A percentile compares a stretch with the other conserved stretches of the same genome.
Evolutionary conservation across 495 filamentous ascomycete species (phyloP).

Genomic region (Penicillium cosmopolitanum): DNA sequence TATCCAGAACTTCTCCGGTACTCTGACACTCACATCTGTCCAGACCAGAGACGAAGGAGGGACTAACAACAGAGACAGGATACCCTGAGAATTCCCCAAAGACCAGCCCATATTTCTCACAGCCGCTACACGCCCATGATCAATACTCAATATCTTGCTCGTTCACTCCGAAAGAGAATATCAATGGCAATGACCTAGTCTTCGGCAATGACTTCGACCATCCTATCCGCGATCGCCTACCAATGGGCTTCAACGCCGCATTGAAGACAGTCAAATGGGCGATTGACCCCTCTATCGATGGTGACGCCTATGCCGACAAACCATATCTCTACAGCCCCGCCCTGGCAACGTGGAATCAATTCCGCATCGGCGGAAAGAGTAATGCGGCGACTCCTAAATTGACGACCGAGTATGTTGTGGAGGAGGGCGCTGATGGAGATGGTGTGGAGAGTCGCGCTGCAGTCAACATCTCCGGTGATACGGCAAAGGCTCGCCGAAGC

Average conservation of each 20-base stretch:
- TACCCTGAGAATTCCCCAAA: slow-evolving; percentile 60
- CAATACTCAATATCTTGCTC: slow-evolving; percentile 80
- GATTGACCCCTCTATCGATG: slow-evolving; percentile 85
- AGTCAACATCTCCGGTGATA: slow-evolving; percentile 53
- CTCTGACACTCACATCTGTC: background rate
- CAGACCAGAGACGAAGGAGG: slow-evolving; percentile 5
- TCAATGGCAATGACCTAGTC: slow-evolving; percentile 73
- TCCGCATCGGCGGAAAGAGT: slow-evolving; percentile 64
- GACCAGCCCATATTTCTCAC: slow-evolving; percentile 74
- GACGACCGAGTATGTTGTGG: slow-evolving; percentile 51
- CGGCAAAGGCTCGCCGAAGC: slow-evolving; percentile 60
- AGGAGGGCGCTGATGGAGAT: slow-evolving; percentile 70
- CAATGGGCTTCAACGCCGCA: slow-evolving; percentile 79
- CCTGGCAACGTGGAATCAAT: slow-evolving; percentile 71
- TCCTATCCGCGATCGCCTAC: slow-evolving; percentile 82
- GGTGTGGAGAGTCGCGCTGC: slow-evolving; percentile 53
- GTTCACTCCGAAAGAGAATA: slow-evolving; percentile 67
- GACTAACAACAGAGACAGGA: slow-evolving; percentile 49
- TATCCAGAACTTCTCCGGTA: slow-evolving; percentile 65
- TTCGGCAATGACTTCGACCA: slow-evolving; percentile 94
- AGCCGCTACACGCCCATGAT: slow-evolving; percentile 68
- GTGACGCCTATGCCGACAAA: slow-evolving; percentile 82
- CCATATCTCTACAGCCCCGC: slow-evolving; percentile 84
- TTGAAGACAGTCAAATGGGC: slow-evolving; percentile 82
- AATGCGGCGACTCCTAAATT: slow-evolving; percentile 17